Evolutionary conservation across 495 filamentous ascomycete genomes (phyloP), one percentile per base, ranked within the genome.

Genomic region (Terfezia boudieri): DNA sequence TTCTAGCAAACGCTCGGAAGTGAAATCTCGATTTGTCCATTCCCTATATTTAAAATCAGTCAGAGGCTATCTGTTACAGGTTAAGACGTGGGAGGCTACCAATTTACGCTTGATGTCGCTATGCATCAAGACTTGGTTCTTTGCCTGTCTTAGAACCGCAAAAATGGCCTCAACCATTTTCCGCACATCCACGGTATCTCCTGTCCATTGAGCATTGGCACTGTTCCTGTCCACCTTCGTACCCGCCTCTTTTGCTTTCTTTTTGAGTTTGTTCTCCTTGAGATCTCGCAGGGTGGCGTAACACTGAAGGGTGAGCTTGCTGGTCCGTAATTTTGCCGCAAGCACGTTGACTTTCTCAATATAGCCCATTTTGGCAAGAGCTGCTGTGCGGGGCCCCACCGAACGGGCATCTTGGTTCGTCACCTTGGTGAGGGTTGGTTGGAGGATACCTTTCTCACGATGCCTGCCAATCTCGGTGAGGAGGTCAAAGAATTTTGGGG

Each of bases 381-480:
- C 68, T 58, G 86, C 81, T 1, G 88, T 94, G 43, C 89, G 74
- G 51, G 77, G 77, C 11, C 88, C 86, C 7, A 94, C 76, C 2
- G 88, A 94, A 48, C 86, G 75, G 63, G 92, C 92, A 65, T 94
- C 86, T 67, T 94, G 88, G 17, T 82, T 80, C 57, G 83, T 86
- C 9, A 82, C 63, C 36, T 69, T 74, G 20, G 80, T 76, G n/a
- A 94, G 70, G 17, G 88, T 79, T 8, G 81, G 77, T 67, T 95
- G 89, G 1, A 81, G 67, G 41, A 94, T 83, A 12, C 88, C 88
- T 20, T 76, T 67, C 37, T 73, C 70, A 54, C 80, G 76, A 54
- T 70, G 71, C 3, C 80, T 76, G n/a, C 82, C 86, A 60, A 95
- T 87, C 43, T 87, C 80, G 9, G 83, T 80, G 11, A 95, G 72